These are phyloP conservation scores for Pyrus communis DNA, from an alignment of 306 rosid genomes.

Conservation along the genomic window DNA sequence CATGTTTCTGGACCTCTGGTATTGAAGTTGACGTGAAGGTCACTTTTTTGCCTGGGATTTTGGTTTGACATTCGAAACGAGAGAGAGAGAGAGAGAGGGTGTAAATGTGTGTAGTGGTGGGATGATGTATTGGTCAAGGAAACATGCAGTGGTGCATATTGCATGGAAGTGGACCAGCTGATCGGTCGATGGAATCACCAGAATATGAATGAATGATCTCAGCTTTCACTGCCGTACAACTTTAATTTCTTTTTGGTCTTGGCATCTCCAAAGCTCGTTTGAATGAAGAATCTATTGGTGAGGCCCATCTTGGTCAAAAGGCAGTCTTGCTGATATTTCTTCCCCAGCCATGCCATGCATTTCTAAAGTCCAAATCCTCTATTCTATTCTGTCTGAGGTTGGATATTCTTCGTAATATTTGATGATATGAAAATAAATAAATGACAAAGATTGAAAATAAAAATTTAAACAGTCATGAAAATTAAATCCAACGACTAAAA, in stretches of 20 bases:
- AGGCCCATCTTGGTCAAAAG: constrained; percentile 34
- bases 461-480: no score
- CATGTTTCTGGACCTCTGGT: not conserved
- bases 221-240: not conserved
- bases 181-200: not conserved
- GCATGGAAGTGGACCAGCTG: constrained; percentile 16
- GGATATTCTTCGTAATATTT: no score
- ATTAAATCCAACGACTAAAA: no score
- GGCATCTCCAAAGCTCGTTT: constrained; percentile 19
- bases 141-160: not conserved
- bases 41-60: not conserved
- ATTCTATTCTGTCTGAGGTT: not conserved
- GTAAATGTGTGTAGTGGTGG: not conserved
- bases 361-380: constrained; percentile 33
- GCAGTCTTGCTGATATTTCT: constrained; percentile 36
- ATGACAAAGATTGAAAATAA: no score
- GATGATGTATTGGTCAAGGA: not conserved
- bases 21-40: not conserved
- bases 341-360: not conserved
- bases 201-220: not conserved
- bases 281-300: constrained; percentile 26
- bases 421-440: no score
- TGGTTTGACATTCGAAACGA: constrained; percentile 20
- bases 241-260: not conserved
- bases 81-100: not conserved